Percentiles rank a stretch among this genome's conserved stretches.
Evolutionary conservation across 2,329 filamentous ascomycete genomes (phyloP).

Genomic region (Phaeoacremonium minimum): DNA sequence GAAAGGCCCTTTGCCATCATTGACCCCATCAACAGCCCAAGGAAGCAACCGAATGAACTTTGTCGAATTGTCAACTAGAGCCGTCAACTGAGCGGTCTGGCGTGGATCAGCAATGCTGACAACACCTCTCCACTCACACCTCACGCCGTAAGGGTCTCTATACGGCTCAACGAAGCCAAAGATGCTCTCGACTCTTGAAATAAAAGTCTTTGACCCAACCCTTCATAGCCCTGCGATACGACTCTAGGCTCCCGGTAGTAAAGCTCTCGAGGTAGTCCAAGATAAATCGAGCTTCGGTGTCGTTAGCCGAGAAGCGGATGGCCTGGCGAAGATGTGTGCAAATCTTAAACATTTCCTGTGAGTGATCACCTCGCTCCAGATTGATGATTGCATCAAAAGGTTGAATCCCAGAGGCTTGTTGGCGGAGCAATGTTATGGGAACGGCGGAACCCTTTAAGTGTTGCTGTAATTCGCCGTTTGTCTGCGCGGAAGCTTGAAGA

Average conservation of each 20-base stretch:
- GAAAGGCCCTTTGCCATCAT: slow-evolving; percentile 47
- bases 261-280: slow-evolving; percentile 51
- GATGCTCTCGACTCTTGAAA: slow-evolving; percentile 52
- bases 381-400: slow-evolving; percentile 36
- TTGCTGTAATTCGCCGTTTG: no score
- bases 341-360: slow-evolving; percentile 43
- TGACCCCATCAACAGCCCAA: slow-evolving; percentile 48
- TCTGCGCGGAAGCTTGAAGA: slow-evolving; percentile 29
- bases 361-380: slow-evolving; percentile 49
- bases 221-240: slow-evolving; percentile 50
- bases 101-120: slow-evolving; percentile 61
- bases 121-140: slow-evolving; percentile 57
- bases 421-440: slow-evolving; percentile 5
- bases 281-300: slow-evolving; percentile 46
- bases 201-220: slow-evolving; percentile 56
- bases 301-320: slow-evolving; percentile 43
- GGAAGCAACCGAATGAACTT: slow-evolving; percentile 64
- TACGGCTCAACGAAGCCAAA: slow-evolving; percentile 62
- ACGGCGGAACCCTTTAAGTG: slow-evolving; percentile 5
- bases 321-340: slow-evolving; percentile 42
- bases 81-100: slow-evolving; percentile 54
- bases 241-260: slow-evolving; percentile 46
- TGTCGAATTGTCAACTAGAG: slow-evolving; percentile 59
- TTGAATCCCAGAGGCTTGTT: no score
- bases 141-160: slow-evolving; percentile 53